Evolutionary conservation across 164 flowering plant species (phyloP).

Genomic region (Kalanchoe fedtschenkoi): DNA sequence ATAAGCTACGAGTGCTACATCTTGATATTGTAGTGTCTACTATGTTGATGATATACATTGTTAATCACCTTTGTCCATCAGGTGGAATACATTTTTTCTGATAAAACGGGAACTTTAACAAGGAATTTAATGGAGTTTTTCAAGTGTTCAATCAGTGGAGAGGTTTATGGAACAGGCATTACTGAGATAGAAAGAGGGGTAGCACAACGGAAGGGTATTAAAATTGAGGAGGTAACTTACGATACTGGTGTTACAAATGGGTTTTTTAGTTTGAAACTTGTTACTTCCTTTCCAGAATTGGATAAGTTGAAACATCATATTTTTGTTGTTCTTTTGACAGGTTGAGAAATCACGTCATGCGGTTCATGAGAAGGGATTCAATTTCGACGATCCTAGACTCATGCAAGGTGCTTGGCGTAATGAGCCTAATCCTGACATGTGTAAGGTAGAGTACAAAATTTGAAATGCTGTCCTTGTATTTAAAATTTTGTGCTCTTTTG

Average conservation of each 20-base stretch:
- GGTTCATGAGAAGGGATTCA: constrained; percentile 80
- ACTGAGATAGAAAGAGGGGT: constrained; percentile 83
- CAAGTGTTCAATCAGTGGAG: constrained; percentile 93
- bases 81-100: constrained; percentile 97
- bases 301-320: background rate
- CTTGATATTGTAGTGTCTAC: no score
- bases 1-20: background rate
- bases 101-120: constrained; percentile 94
- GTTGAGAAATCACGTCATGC: constrained; percentile 32
- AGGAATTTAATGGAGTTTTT: constrained; percentile 97
- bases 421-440: constrained; percentile 74
- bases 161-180: constrained; percentile 74
- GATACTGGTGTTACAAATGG: background rate
- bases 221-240: constrained; percentile 45
- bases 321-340: constrained; percentile 20
- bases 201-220: constrained; percentile 55
- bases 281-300: no score
- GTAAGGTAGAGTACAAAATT: constrained; percentile 47
- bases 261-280: background rate
- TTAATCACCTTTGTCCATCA: constrained; percentile 12
- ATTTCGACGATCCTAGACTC: constrained; percentile 84
- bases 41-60: no score
- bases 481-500: no score
- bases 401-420: constrained; percentile 98
- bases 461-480: no score